Percentiles rank a stretch among this genome's conserved stretches.
Evolutionary conservation across 2,329 filamentous ascomycete species (phyloP).

Genomic region (Colletotrichum truncatum): DNA sequence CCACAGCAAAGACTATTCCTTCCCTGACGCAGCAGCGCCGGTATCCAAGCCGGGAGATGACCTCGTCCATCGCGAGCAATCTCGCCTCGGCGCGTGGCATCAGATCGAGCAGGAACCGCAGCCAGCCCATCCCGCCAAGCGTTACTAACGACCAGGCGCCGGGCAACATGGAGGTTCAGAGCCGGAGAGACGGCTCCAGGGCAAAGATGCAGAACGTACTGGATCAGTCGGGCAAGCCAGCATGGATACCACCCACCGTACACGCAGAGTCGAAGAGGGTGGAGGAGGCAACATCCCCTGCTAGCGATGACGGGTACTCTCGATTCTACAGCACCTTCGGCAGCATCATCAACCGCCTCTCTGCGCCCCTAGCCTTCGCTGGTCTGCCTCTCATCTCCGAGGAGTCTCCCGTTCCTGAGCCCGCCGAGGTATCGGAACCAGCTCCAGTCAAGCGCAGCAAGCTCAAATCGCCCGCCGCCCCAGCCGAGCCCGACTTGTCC

Average conservation of each 20-base stretch:
- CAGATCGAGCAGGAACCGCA: slow-evolving; percentile 64
- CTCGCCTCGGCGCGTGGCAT: slow-evolving; percentile 88
- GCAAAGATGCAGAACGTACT: slow-evolving; percentile 66
- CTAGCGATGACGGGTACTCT: slow-evolving; percentile 81
- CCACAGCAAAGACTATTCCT: slow-evolving; percentile 35
- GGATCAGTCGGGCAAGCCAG: slow-evolving; percentile 62
- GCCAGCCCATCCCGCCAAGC: slow-evolving; percentile 75
- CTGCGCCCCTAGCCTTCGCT: slow-evolving; percentile 91
- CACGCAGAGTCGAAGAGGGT: slow-evolving; percentile 36
- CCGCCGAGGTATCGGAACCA: slow-evolving; percentile 46
- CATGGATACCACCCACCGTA: slow-evolving; percentile 57
- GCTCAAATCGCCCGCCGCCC: slow-evolving; percentile 41
- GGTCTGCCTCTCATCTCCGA: slow-evolving; percentile 80
- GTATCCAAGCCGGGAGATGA: slow-evolving; percentile 72
- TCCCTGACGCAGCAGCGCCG: slow-evolving; percentile 54
- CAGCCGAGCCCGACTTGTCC: slow-evolving; percentile 77
- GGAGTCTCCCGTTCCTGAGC: slow-evolving; percentile 43
- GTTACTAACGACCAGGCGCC: slow-evolving; percentile 79
- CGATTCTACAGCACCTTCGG: slow-evolving; percentile 94
- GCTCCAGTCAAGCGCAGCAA: slow-evolving; percentile 48
- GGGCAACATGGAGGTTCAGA: slow-evolving; percentile 70
- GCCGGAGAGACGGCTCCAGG: slow-evolving; percentile 58
- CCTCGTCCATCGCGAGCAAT: slow-evolving; percentile 88
- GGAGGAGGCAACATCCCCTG: slow-evolving; percentile 36
- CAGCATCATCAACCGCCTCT: slow-evolving; percentile 86